Evolutionary conservation across 129 eudicot genomes (phyloP), one percentile per base, ranked within the genome.

Genomic region (Centaurea solstitialis): DNA sequence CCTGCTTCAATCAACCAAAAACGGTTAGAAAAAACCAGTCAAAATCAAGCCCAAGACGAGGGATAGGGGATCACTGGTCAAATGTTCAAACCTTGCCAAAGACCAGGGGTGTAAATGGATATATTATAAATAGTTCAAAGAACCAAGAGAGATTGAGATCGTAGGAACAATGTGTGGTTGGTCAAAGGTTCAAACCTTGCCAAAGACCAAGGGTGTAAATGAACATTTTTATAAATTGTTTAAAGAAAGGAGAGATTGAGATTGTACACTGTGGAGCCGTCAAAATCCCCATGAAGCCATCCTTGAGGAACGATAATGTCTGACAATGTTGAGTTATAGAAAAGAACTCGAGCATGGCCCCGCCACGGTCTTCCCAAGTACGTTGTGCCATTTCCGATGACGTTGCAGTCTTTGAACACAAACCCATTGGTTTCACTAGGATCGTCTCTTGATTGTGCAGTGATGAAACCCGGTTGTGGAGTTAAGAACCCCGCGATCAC

Each of bases 281-380:
- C 1, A 5, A 82, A 21, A 39, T 20, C 18, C 77, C 92, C 88
- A 11, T 86, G 20, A 64, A 65, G 40, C 98, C 97, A 93, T 4
- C 97, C 98, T 53, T 79, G 67, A 17, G 98, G 91, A 65, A 83
- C 90, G 73, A 93, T 72, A 9, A 89, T 70, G 26, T 85, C 41
- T 3, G 90, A 66, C 70, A 93, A 66, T 0, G 50, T 45, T 26
- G 87, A 67, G 68, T 85, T 74, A 72, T 88, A 91, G 62, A 89
- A 93, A n/a, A 93, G 17, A 22, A 93, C 98, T 53, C 93, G 83
- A 12, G 98, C 96, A 64, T 85, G 76, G 7, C 75, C 82, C 30
- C 92, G 84, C 92, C 96, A 93, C 22, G 98, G 89, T 50, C 98
- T 88, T 76, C 98, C 98, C 61, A 93, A 67, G 47, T 21, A 93